Evolutionary conservation across 805 yeast genomes (phyloP).

Genomic region (Yarrowia deformans): DNA sequence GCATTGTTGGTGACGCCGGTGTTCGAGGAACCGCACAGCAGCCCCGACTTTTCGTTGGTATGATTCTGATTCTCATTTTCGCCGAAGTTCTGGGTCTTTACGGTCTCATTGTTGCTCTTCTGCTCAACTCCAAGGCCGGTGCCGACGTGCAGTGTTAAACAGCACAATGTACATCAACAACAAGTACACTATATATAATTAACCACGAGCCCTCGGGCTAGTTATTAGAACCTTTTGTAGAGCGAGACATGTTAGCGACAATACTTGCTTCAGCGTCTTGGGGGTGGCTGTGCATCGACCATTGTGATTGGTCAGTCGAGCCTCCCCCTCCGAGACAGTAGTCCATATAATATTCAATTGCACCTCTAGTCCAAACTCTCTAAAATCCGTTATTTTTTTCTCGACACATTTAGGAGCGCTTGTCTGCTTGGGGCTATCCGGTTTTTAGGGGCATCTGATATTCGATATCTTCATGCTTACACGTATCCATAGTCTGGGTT

Average conservation of each 20-base stretch:
- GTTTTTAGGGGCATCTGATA: conserved; percentile 7
- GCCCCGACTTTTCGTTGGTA: conserved; percentile 97
- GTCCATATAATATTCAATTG: neutral
- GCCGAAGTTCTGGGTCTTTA: conserved; percentile 98
- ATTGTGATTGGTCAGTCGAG: neutral
- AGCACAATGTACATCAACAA: conserved; percentile 5
- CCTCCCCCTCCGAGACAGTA: neutral
- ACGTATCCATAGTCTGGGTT: conserved; percentile 1
- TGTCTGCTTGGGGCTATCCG: neutral
- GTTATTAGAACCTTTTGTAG: conserved; percentile 16
- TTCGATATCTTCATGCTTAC: neutral
- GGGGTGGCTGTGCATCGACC: conserved; percentile 1
- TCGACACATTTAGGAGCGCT: neutral
- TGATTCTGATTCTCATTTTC: conserved; percentile 97
- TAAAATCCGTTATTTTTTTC: too few species aligned
- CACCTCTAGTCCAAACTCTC: too few species aligned
- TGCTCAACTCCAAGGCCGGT: conserved; percentile 96
- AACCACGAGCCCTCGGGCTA: conserved; percentile 30
- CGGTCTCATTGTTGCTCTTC: conserved; percentile 97
- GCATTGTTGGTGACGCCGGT: conserved; percentile 99
- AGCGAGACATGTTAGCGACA: neutral
- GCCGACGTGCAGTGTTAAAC: conserved; percentile 83
- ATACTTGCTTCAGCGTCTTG: neutral
- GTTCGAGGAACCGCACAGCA: conserved; percentile 98
- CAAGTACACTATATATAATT: conserved; percentile 36